Evolutionary conservation across 208 protist genomes (phyloP), one percentile per base, ranked within the genome.

Genomic region (Porcisia hertigi): DNA sequence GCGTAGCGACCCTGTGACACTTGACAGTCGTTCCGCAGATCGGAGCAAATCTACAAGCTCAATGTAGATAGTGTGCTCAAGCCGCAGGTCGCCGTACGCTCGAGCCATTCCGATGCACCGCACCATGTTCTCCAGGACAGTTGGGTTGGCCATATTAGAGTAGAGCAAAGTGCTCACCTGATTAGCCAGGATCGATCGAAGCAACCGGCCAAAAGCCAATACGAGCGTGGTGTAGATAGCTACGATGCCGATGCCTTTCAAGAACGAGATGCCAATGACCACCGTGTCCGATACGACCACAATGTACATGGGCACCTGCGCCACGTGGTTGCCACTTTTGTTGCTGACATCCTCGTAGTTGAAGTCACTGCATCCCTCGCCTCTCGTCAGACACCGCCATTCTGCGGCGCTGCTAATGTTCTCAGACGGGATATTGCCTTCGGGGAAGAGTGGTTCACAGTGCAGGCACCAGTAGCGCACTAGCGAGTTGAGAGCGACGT

Each of bases 141-240:
- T 80, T 4, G 90, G 87, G 79, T 91, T 87, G 23, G 85, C 86
- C 81, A 94, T 89, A 52, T 92, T 86, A 39, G 67, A 76, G 52
- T 85, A 86, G 36, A 91, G 65, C 36, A 89, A 67, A 23, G 80
- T 49, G 70, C 84, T 75, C 34, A 83, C 88, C 59, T 84, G 84
- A 64, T 85, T 85, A n/a, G 88, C 75, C 76, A 92, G 75, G 52
- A 90, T 76, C 0, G 80, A 85, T 18, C 91, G 85, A 66, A 97
- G 85, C 57, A 95, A 73, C 8, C 86, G 83, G 1, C 87, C 89
- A 0, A 97, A 58, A n/a, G 90, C 88, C 43, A 97, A 71, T 14
- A 97, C 90, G 72, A 97, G 92, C 16, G 93, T 97, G 47, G 91
- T 91, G 81, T 96, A 97, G 36, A 95, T 71, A 43, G 93, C 91